Percentiles rank a stretch among this genome's conserved stretches.
Conservation (phyloP, 306 rosid species). For the Glycine soja region DNA sequence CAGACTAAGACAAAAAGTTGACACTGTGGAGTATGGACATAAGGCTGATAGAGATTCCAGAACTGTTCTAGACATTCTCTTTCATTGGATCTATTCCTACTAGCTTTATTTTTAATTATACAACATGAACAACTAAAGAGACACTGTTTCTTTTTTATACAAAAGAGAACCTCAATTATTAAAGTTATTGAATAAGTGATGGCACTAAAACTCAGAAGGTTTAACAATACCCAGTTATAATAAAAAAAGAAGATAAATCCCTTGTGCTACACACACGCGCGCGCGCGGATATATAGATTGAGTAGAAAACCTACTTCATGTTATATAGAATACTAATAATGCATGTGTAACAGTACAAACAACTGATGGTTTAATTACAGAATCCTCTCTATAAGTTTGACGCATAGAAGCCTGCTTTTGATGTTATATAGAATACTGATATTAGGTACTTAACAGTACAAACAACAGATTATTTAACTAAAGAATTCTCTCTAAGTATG, state of each 20-base stretch:
- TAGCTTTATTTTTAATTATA: conserved; percentile 11
- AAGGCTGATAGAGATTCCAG: conserved; percentile 4
- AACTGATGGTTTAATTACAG: conserved; percentile 4
- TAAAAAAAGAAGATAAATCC: conserved; percentile 20
- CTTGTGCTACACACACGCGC: not conserved
- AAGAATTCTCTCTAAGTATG: not conserved
- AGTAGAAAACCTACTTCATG: conserved; percentile 24
- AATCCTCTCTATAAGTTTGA: not conserved
- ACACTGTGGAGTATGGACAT: not conserved
- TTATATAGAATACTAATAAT: conserved; percentile 2
- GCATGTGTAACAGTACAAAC: not conserved
- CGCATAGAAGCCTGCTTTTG: not conserved
- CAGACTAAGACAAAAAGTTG: conserved; percentile 9
- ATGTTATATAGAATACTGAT: not conserved
- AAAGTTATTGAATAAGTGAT: conserved; percentile 13
- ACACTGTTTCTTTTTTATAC: conserved; percentile 5
- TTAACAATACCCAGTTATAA: conserved; percentile 16
- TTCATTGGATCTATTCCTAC: conserved; percentile 6
- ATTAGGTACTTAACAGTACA: conserved; percentile 1
- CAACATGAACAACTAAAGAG: conserved; percentile 6
- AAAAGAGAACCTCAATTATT: conserved; percentile 7
- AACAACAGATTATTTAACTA: not conserved
- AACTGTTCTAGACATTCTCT: conserved; percentile 16
- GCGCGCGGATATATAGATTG: not conserved
- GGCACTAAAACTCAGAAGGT: conserved; percentile 16